Evolutionary conservation across 2,329 filamentous ascomycete genomes (phyloP).

Genomic region (Sarocladium kiliense): DNA sequence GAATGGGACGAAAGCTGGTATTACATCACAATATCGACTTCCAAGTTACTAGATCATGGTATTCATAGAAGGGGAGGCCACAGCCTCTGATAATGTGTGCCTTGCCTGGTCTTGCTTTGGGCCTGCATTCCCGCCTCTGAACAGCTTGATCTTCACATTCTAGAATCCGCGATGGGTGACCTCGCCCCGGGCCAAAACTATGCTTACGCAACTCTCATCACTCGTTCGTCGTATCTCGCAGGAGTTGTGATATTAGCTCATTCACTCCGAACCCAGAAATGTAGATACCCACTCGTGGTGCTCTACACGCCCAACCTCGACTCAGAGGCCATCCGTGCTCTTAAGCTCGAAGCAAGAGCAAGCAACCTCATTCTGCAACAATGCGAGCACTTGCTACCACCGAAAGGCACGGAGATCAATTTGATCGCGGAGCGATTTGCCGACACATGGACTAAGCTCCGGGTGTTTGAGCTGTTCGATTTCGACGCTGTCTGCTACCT

Average conservation of each 20-base stretch:
- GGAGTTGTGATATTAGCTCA: constrained; percentile 17
- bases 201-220: constrained; percentile 19
- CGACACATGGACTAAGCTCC: constrained; percentile 17
- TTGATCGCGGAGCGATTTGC: constrained; percentile 17
- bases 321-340: constrained; percentile 8
- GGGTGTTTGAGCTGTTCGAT: constrained; percentile 15
- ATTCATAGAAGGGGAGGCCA: not conserved
- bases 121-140: too few relatives aligned
- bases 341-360: constrained; percentile 14
- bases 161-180: not conserved
- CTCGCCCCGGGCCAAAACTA: constrained; percentile 6
- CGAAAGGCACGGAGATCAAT: constrained; percentile 13
- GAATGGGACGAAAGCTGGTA: not conserved
- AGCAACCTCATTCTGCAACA: constrained; percentile 13
- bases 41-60: not conserved
- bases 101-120: too few relatives aligned
- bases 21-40: not conserved
- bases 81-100: not conserved
- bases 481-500: constrained; percentile 18
- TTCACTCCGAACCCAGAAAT: constrained; percentile 14
- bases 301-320: constrained; percentile 15
- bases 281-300: constrained; percentile 14
- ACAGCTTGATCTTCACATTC: too few relatives aligned
- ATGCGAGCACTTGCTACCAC: constrained; percentile 15
- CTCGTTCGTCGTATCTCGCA: constrained; percentile 17